A percentile compares a stretch with the other conserved stretches of the same genome.
phyloP scores from a whole-genome alignment of 768 basidiomycete species.

The Chalciporus chontae region DNA sequence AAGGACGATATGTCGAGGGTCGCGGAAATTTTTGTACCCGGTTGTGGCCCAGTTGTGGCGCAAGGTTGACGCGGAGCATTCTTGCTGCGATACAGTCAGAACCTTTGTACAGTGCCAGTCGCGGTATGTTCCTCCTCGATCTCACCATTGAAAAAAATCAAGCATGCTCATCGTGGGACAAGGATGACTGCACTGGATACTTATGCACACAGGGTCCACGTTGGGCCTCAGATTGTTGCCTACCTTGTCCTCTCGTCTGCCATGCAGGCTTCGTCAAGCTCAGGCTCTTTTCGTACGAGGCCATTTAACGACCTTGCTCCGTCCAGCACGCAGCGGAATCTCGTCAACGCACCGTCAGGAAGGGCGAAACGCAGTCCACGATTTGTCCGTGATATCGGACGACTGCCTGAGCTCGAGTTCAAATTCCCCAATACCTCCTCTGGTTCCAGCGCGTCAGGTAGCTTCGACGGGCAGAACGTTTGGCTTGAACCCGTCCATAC shows the following conservation, averaged over 20 bases:
- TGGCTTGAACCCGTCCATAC: neutral
- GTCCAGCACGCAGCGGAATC: slow-evolving; percentile 2
- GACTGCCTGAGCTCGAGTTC: neutral
- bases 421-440: neutral
- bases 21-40: neutral
- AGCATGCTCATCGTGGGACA: slow-evolving; percentile 10
- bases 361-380: slow-evolving; percentile 1
- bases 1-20: neutral
- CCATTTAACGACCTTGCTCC: slow-evolving; percentile 6
- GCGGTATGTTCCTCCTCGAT: slow-evolving; percentile 36
- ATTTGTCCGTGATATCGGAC: neutral
- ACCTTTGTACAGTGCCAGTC: slow-evolving; percentile 34
- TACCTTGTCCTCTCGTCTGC: slow-evolving; percentile 24
- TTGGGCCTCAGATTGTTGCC: slow-evolving; percentile 55
- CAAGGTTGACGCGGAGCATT: neutral
- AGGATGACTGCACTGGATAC: slow-evolving; percentile 72
- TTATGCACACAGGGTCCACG: slow-evolving; percentile 84
- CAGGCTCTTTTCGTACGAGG: slow-evolving; percentile 6
- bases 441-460: neutral
- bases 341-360: slow-evolving; percentile 1
- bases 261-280: slow-evolving; percentile 29
- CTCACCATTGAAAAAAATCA: neutral
- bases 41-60: neutral
- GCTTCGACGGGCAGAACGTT: slow-evolving; percentile 2
- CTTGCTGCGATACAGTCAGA: slow-evolving; percentile 7